Base-by-base conservation (phyloP, 768 basidiomycete species). In the Kwoniella pini region DNA sequence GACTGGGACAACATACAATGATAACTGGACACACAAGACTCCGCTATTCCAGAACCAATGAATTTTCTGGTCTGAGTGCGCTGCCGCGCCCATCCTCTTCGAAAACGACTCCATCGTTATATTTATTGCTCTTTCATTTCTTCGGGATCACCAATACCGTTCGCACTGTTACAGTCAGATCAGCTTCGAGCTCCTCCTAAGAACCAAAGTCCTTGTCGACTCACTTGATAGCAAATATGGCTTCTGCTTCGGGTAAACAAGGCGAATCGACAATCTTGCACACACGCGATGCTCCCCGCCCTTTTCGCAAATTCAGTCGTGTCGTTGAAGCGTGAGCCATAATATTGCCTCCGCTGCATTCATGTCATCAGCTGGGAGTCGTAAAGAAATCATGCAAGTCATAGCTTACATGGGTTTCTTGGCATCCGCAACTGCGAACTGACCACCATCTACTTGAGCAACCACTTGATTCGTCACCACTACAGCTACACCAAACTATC, bases 271-370 rank as follows among this genome's bases (percentile, higher is more conserved):
- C 95, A 67, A 99, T 94, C 80, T 93, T 95, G 81, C 93, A 96
- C 21, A 90, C 86, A 57, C 96, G 89, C 49, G 90, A 92, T 63
- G 89, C 88, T 10, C 90, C 96, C 33, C 95, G 85, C 24, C 87
- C 88, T 76, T 99, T 99, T 80, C 89, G 89, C 48, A 98, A 83
- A 77, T 95, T 91, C 45, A 99, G 78, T 33, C 95, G 86, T 45
- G 95, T 98, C 17, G 96, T 98, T 0, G 93, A 94, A 7, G 96
- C 96, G 81, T 99, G 96, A 1, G 96, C 96, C 85, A 99, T 88
- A 72, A 99, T 99, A 78, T 99, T 99, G 22, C 95, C 95, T 45
- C 96, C 96, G 55, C 76, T 77, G 52, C 4, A 24, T 11, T 4
- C 42, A 1, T 12, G 2, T 19, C 2, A 57, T 69, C 54, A 69